Conservation (phyloP, 331 rosid species). For the Malus hybrid region DNA sequence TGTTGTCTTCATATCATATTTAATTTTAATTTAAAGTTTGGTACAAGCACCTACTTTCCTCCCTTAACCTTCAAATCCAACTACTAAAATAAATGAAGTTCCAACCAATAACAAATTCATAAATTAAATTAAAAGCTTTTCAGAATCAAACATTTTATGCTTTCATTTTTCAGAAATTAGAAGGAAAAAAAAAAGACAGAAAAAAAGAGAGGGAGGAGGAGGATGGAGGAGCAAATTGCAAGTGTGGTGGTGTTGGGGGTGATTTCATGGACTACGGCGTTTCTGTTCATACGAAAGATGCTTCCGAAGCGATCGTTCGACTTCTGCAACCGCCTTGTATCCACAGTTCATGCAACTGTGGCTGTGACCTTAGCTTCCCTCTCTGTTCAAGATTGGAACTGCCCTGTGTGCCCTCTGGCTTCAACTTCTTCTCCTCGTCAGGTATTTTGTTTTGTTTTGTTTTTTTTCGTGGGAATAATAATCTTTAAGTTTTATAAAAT, state of each 20-base stretch:
- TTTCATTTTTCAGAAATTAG: background rate
- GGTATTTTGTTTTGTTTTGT: slow-evolving; percentile 20
- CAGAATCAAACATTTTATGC: too few relatives aligned
- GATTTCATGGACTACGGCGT: slow-evolving; percentile 58
- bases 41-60: background rate
- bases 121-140: too few relatives aligned
- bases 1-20: too few relatives aligned
- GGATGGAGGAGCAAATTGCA: slow-evolving; percentile 38
- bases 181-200: background rate
- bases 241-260: slow-evolving; percentile 46
- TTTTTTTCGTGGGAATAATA: too few relatives aligned
- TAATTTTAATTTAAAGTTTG: background rate
- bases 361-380: slow-evolving; percentile 64
- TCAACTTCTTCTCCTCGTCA: slow-evolving; percentile 50
- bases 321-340: slow-evolving; percentile 64
- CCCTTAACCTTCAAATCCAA: background rate
- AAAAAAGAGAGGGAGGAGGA: background rate
- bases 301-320: slow-evolving; percentile 47
- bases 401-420: slow-evolving; percentile 64
- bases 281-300: slow-evolving; percentile 36
- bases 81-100: background rate
- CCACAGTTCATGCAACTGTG: slow-evolving; percentile 56
- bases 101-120: too few relatives aligned
- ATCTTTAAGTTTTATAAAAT: too few relatives aligned
- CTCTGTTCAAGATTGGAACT: slow-evolving; percentile 66